Base-by-base conservation (phyloP, 306 rosid species). In the Datisca glomerata region DNA sequence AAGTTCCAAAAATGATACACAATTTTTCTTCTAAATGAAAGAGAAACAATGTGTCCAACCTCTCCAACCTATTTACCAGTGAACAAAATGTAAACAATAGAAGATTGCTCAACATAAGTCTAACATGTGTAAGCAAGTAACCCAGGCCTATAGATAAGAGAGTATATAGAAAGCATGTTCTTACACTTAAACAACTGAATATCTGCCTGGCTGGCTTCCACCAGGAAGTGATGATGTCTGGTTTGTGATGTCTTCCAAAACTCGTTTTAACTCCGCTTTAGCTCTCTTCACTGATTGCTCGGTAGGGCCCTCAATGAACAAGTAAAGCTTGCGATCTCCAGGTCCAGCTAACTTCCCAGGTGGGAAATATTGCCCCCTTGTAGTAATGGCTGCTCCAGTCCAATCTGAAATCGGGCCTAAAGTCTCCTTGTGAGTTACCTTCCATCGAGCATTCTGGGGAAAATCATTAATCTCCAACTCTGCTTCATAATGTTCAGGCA, bases 311-410 rank as follows among this genome's bases (percentile, higher is more conserved):
- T 86, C 94, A 54, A 86, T 86, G 62, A 82, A 86, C 74, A 86
- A 62, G 66, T 82, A 82, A 7, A 86, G 85, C 56, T 86, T 86
- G 68, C 96, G 96, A 4, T 82, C 96, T 37, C 85, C 93, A 24
- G 93, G 82, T 55, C 96, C 93, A 18, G 96, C 25, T 5, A 82
- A 19, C 61, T 63, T 76, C 12, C 96, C 94, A 15, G 86, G 81
- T 31, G 85, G 94, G 65, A 73, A 79, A 67, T 39, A 82, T 64
- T 86, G 94, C 28, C 96, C 96, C 76, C 96, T 79, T 2, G 94
- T 86, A 49, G 96, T 81, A 60, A 86, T 86, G 25, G 96, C 96
- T 32, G 94, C 96, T 71, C 96, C 96, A 14, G 94, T 81, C 92
- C 92, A 86, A 24, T 81, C 94, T 4, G 87, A 81, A 55, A 82